These are phyloP conservation scores for Ceraceosorus bombacis DNA, from an alignment of 1,284 basidiomycete genomes.

Conservation along the genomic window DNA sequence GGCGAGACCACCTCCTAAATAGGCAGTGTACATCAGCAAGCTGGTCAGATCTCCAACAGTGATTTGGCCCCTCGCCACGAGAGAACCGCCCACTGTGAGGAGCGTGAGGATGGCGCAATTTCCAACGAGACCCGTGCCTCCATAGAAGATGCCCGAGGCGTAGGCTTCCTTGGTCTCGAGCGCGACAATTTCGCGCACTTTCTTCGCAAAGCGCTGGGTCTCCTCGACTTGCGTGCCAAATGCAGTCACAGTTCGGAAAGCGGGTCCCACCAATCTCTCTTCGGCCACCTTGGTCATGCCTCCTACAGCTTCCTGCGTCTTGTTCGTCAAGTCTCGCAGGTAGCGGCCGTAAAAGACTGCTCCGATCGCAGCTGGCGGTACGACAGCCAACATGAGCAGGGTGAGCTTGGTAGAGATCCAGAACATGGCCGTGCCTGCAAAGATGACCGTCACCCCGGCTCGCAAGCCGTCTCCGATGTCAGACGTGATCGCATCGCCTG, in stretches of 20 bases:
- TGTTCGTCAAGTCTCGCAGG: constrained; percentile 78
- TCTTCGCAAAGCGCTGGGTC: constrained; percentile 53
- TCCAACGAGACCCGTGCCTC: constrained; percentile 77
- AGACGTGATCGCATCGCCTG: constrained; percentile 61
- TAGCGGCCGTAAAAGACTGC: constrained; percentile 95
- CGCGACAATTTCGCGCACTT: constrained; percentile 64
- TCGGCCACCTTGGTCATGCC: constrained; percentile 82
- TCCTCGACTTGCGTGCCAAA: constrained; percentile 72
- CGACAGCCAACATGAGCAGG: constrained; percentile 81
- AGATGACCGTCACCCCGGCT: constrained; percentile 34
- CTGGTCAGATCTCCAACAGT: constrained; percentile 57
- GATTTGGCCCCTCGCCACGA: constrained; percentile 78
- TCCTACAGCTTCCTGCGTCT: constrained; percentile 86
- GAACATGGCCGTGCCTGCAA: constrained; percentile 84
- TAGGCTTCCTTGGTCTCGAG: constrained; percentile 81
- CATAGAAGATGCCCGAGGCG: constrained; percentile 86
- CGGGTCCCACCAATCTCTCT: constrained; percentile 70
- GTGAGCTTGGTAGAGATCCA: constrained; percentile 86
- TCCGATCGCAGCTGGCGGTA: constrained; percentile 89
- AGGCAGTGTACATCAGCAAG: constrained; percentile 84
- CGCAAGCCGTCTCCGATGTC: constrained; percentile 40
- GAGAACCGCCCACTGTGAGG: constrained; percentile 84
- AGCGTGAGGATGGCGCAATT: constrained; percentile 84
- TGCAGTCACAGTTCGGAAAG: constrained; percentile 84
- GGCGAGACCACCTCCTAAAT: constrained; percentile 61